Evolutionary conservation across 2,329 filamentous ascomycete species (phyloP), one percentile per base, ranked within the genome.

Genomic region (Xylaria sp.): DNA sequence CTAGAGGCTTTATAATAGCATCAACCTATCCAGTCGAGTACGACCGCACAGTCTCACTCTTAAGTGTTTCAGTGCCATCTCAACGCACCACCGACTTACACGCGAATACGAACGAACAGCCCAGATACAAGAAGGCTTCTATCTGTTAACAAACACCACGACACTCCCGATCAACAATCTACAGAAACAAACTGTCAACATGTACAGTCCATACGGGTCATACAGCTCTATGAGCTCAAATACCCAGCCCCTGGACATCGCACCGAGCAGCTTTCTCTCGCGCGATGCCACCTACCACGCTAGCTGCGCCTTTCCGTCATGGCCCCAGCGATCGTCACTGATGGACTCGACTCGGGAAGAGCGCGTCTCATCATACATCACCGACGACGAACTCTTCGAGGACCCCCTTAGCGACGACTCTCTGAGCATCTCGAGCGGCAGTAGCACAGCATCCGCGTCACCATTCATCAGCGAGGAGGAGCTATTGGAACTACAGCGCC

Each of bases 331-430:
- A 13, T 77, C 78, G 0, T 82, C 81, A 2, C 77, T 83, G 32
- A 76, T 72, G 67, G 71, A 74, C 46, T 70, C 69, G 37, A 48
- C 71, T 51, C 68, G 68, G 48, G 68, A 70, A 54, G 79, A 83
- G 72, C 83, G 84, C 68, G 84, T 86, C 20, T 85, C 85, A 2
- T 87, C 87, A 0, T 89, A 85, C 79, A 83, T 90, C 71, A 89
- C 88, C 51, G 89, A 91, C 81, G 89, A 90, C 80, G 89, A 90
- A 74, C 85, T 88, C 79, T 83, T 86, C 66, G 80, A 82, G 77
- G 83, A 85, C 73, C 71, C 82, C 72, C 83, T 84, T 65, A 84
- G 87, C 73, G 84, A 88, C 74, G 84, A 87, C 74, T 74, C 79
- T 69, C 81, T 79, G 78, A 86, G 83, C 78, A 79, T 85, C 61